Conservation (phyloP, 2,329 filamentous ascomycete species). For the Drechslerella coelobrocha region DNA sequence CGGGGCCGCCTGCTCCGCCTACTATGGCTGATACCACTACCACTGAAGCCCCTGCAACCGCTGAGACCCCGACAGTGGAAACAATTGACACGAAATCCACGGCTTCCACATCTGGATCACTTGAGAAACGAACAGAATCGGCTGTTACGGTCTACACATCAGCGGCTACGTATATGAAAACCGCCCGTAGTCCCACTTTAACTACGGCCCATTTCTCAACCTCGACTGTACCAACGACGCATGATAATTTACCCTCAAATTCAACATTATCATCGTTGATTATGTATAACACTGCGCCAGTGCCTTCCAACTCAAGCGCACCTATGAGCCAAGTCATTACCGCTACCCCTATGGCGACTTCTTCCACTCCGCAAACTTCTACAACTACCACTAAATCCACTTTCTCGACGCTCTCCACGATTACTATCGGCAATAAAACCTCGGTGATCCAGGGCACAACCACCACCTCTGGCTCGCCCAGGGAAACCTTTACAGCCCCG, state of each 20-base stretch:
- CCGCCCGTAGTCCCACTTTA: background rate
- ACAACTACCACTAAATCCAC: background rate
- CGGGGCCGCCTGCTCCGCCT: background rate
- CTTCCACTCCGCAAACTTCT: background rate
- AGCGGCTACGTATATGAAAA: background rate
- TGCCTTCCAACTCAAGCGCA: too few species aligned
- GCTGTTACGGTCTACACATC: background rate
- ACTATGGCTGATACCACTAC: background rate
- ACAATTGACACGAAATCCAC: too few species aligned
- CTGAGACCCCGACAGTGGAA: background rate
- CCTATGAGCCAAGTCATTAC: too few species aligned
- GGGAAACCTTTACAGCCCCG: background rate
- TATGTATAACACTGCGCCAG: too few species aligned
- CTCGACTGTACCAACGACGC: too few species aligned
- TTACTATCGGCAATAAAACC: background rate
- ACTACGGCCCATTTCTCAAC: conserved; percentile 3
- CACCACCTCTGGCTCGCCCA: background rate
- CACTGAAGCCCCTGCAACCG: background rate
- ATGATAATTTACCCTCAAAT: too few species aligned
- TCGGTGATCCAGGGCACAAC: background rate
- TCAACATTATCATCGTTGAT: too few species aligned
- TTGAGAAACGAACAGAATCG: too few species aligned
- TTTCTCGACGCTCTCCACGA: conserved; percentile 4
- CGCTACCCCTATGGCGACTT: too few species aligned
- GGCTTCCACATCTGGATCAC: background rate